Conservation (phyloP, 1,139 yeast genomes). For the Blastobotrys malaysiensis region DNA sequence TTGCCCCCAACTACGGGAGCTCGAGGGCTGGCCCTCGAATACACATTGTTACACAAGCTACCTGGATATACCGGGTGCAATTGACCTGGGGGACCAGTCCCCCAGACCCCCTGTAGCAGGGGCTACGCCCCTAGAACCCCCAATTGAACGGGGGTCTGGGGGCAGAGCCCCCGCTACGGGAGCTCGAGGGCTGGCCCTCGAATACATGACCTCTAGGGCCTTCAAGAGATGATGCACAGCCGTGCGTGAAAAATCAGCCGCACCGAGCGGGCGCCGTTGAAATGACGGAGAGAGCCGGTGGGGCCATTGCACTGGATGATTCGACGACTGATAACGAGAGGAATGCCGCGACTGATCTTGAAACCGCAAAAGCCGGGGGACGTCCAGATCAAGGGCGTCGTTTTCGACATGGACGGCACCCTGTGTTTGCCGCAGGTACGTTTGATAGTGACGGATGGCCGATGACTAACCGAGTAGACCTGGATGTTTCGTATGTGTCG, state of each 20-base stretch:
- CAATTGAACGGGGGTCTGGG: too few species aligned
- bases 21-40: too few species aligned
- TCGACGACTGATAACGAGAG: not conserved
- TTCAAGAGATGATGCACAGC: not conserved
- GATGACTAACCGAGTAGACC: constrained; percentile 29
- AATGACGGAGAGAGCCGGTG: not conserved
- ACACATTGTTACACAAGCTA: too few species aligned
- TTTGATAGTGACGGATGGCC: not conserved
- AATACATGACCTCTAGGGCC: too few species aligned
- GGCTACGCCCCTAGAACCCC: too few species aligned
- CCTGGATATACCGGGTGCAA: too few species aligned
- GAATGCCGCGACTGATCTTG: constrained; percentile 30
- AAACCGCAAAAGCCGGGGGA: constrained; percentile 33
- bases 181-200: too few species aligned
- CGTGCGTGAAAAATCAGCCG: not conserved
- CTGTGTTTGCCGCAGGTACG: constrained; percentile 54
- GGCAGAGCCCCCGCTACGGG: too few species aligned
- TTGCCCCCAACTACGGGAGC: too few species aligned
- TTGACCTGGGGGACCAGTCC: too few species aligned
- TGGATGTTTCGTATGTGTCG: constrained; percentile 51
- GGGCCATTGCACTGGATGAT: not conserved
- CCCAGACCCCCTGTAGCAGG: too few species aligned
- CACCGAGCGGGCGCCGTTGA: not conserved
- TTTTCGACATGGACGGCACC: constrained; percentile 71
- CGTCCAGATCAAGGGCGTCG: constrained; percentile 42